These are phyloP conservation scores for Heracleum sosnowskyi DNA, from an alignment of 129 eudicot genomes.

Conservation along the genomic window DNA sequence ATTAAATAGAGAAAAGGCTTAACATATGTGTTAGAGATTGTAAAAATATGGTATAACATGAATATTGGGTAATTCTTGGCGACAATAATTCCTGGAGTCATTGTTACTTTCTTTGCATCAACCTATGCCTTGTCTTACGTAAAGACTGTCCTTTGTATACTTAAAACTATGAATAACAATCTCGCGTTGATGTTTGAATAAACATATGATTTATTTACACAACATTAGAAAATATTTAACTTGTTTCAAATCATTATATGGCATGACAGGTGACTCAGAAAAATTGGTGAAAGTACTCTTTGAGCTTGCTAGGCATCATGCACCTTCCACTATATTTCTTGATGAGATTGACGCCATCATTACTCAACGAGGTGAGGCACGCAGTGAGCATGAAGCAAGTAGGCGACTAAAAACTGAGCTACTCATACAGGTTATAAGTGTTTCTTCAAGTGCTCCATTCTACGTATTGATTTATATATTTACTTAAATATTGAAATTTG, in stretches of 20 bases:
- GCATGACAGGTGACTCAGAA: conserved; percentile 85
- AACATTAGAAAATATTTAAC: neutral
- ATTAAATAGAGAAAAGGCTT: neutral
- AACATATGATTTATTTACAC: neutral
- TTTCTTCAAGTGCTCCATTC: neutral
- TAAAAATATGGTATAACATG: neutral
- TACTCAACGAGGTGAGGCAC: conserved; percentile 98
- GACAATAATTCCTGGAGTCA: neutral
- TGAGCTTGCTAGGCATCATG: conserved; percentile 99
- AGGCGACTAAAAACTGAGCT: conserved; percentile 96
- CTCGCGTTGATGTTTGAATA: neutral
- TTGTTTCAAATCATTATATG: neutral
- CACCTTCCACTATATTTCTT: conserved; percentile 94
- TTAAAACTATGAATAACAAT: neutral
- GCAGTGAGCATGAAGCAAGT: conserved; percentile 99
- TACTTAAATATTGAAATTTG: neutral
- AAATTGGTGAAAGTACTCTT: conserved; percentile 90
- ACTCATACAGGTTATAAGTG: conserved; percentile 72
- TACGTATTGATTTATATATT: neutral
- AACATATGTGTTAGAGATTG: neutral
- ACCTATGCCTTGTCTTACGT: neutral
- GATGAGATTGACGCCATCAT: conserved; percentile 98
- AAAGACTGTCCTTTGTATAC: neutral
- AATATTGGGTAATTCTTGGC: neutral
- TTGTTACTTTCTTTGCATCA: neutral